Conservation (phyloP, 2,329 filamentous ascomycete species). For the Phaeosphaeriaceae sp. region DNA sequence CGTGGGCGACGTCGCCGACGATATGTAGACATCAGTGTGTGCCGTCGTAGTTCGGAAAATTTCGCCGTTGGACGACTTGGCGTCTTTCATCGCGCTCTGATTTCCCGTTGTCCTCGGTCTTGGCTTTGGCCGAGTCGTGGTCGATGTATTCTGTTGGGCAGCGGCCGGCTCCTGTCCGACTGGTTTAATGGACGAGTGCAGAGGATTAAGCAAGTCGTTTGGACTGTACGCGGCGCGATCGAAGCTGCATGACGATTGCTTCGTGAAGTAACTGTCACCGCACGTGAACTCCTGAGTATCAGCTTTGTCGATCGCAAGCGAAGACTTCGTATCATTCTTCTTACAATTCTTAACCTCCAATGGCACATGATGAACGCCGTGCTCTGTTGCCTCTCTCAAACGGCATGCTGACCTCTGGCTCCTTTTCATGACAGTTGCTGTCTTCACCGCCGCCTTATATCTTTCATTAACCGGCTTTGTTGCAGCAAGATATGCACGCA, state of each 20-base stretch:
- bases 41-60: background rate
- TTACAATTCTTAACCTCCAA: conserved; percentile 29
- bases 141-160: background rate
- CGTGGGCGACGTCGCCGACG: background rate
- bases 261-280: conserved; percentile 37
- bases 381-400: background rate
- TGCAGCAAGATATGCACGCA: no score
- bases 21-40: background rate
- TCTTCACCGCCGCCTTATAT: background rate
- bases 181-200: conserved; percentile 29
- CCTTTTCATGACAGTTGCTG: background rate
- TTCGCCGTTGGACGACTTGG: background rate
- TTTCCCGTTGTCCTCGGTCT: background rate
- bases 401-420: no score
- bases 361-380: conserved; percentile 31
- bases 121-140: background rate
- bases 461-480: no score
- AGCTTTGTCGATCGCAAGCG: conserved; percentile 1
- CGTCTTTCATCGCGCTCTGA: background rate
- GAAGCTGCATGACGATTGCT: conserved; percentile 33
- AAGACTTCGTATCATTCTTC: background rate
- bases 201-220: conserved; percentile 26
- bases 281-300: conserved; percentile 28
- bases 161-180: conserved; percentile 1
- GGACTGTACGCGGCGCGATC: conserved; percentile 29